These are phyloP conservation scores for Gastrolobium bilobum DNA, from an alignment of 306 rosid species.

Conservation along the genomic window DNA sequence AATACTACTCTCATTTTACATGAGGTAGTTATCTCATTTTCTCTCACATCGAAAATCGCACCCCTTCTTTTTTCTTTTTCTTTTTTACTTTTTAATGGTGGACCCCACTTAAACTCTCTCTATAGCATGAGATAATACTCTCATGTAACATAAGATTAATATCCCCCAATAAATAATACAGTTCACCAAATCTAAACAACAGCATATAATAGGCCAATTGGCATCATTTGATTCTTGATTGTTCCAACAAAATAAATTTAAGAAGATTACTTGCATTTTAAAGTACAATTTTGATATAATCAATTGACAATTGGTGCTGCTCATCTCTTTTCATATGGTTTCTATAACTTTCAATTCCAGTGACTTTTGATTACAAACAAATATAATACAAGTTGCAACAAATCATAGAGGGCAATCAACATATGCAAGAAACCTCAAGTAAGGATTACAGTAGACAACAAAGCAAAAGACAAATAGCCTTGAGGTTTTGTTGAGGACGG, in stretches of 20 bases:
- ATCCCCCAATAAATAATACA: no score
- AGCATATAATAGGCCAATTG: not conserved
- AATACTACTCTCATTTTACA: no score
- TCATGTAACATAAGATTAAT: no score
- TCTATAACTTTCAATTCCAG: slow-evolving; percentile 10
- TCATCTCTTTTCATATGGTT: not conserved
- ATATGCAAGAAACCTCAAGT: slow-evolving; percentile 15
- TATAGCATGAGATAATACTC: no score
- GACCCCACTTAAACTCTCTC: no score
- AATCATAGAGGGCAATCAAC: slow-evolving; percentile 34
- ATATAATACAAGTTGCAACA: slow-evolving; percentile 21
- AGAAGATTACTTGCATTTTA: not conserved
- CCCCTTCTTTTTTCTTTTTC: no score
- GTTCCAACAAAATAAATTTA: slow-evolving; percentile 3
- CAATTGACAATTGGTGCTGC: not conserved
- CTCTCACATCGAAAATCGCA: no score
- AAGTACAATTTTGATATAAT: not conserved
- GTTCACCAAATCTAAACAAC: slow-evolving; percentile 6
- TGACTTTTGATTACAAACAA: slow-evolving; percentile 15
- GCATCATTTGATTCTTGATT: not conserved
- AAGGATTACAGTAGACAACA: not conserved
- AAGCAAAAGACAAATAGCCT: slow-evolving; percentile 42
- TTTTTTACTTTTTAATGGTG: no score
- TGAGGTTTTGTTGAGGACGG: slow-evolving; percentile 46
- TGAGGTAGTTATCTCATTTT: no score